Evolutionary conservation across 192 early-diverging fungal genomes (phyloP).

Genomic region (Kickxella alabastrina): DNA sequence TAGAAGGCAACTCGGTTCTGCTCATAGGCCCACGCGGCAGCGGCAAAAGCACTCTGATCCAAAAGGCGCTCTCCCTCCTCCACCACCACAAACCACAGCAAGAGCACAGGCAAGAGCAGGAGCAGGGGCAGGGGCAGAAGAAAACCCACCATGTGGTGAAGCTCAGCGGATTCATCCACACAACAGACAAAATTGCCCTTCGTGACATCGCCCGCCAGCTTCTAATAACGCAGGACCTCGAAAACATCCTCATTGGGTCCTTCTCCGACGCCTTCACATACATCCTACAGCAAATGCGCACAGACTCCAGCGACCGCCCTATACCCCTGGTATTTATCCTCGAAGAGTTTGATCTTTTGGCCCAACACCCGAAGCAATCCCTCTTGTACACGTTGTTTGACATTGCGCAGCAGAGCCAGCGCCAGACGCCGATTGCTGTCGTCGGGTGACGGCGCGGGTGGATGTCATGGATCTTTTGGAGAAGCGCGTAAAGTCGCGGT

Average conservation of each 20-base stretch:
- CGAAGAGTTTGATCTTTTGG: slow-evolving; percentile 93
- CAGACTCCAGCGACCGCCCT: slow-evolving; percentile 3
- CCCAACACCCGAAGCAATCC: slow-evolving; percentile 86
- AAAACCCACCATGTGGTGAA: slow-evolving; percentile 67
- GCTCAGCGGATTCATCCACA: slow-evolving; percentile 77
- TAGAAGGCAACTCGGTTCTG: slow-evolving; percentile 83
- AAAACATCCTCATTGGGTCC: slow-evolving; percentile 34
- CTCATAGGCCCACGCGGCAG: slow-evolving; percentile 76
- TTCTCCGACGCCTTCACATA: slow-evolving; percentile 42
- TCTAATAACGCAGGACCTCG: slow-evolving; percentile 56
- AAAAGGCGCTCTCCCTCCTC: slow-evolving; percentile 17
- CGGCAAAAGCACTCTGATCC: slow-evolving; percentile 62
- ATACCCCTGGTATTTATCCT: slow-evolving; percentile 72
- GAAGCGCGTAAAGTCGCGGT: slow-evolving; percentile 92
- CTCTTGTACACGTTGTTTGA: slow-evolving; percentile 95
- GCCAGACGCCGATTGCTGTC: slow-evolving; percentile 81
- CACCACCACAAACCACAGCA: slow-evolving; percentile 4
- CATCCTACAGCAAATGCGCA: slow-evolving; percentile 35
- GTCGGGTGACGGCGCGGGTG: slow-evolving; percentile 79
- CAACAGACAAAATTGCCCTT: slow-evolving; percentile 74
- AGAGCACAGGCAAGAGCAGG: no score
- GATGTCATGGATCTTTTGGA: slow-evolving; percentile 83
- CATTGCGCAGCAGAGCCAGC: slow-evolving; percentile 74
- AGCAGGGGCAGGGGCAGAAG: no score
- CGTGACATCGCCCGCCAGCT: slow-evolving; percentile 82